phyloP scores from a whole-genome alignment of 768 basidiomycete species.

The Sutorius australiensis region DNA sequence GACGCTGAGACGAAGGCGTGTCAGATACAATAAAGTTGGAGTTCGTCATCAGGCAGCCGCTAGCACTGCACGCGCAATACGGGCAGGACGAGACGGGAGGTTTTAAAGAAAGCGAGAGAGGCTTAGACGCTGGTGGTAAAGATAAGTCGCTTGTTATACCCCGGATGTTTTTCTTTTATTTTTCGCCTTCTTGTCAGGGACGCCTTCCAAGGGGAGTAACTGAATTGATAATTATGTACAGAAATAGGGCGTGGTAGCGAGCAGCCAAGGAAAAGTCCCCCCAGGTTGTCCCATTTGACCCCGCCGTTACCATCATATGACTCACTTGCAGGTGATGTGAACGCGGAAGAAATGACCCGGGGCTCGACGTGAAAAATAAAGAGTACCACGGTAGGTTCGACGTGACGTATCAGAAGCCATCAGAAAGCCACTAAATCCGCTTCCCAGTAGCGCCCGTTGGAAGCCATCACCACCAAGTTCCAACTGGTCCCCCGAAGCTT shows the following conservation, averaged over 20 bases:
- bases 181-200: neutral
- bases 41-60: neutral
- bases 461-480: neutral
- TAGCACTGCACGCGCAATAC: too few relatives aligned
- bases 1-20: constrained; percentile 45
- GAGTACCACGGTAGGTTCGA: neutral
- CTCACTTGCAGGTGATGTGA: neutral
- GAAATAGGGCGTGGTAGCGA: neutral
- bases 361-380: neutral
- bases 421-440: neutral
- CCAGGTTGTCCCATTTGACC: neutral
- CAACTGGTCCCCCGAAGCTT: neutral
- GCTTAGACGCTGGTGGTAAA: neutral
- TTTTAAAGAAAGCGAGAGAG: neutral
- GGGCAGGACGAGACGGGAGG: neutral
- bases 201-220: neutral
- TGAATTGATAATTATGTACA: neutral
- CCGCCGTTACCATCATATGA: neutral
- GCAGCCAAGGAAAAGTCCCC: neutral
- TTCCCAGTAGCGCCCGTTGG: neutral
- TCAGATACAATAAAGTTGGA: neutral
- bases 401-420: neutral
- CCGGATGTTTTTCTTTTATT: neutral
- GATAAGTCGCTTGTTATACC: neutral
- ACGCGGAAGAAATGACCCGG: too few relatives aligned